These are phyloP conservation scores for Neurospora cerealis DNA, from an alignment of 495 filamentous ascomycete genomes.

Conservation along the genomic window DNA sequence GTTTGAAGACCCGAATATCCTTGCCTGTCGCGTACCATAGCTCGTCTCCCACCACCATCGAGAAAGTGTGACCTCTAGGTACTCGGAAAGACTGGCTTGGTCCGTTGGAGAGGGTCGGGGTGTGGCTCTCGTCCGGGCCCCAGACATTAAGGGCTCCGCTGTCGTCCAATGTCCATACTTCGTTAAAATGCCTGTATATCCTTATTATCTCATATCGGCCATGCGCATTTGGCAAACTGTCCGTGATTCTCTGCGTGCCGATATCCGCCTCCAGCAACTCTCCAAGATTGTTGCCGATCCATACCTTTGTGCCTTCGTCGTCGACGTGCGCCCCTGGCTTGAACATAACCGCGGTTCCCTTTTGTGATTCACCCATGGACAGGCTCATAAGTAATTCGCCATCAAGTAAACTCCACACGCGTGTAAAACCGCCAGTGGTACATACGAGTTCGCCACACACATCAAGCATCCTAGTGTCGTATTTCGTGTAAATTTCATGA, in stretches of 20 bases:
- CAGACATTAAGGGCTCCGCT: constrained; percentile 81
- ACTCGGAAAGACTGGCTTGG: constrained; percentile 57
- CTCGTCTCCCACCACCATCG: constrained; percentile 66
- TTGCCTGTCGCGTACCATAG: constrained; percentile 88
- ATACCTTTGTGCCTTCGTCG: constrained; percentile 75
- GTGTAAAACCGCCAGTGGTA: constrained; percentile 72
- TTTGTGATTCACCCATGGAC: constrained; percentile 67
- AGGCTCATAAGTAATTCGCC: constrained; percentile 75
- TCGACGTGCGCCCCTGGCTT: constrained; percentile 64
- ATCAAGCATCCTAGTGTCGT: constrained; percentile 73
- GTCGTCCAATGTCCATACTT: constrained; percentile 93
- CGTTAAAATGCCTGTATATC: constrained; percentile 75
- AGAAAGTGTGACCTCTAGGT: constrained; percentile 75
- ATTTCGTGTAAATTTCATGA: constrained; percentile 71
- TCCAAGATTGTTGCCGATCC: constrained; percentile 81
- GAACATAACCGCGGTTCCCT: constrained; percentile 71
- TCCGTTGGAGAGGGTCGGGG: constrained; percentile 59
- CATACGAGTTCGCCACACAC: constrained; percentile 82
- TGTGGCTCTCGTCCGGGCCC: constrained; percentile 66
- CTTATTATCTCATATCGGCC: constrained; percentile 73
- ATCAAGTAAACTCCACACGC: constrained; percentile 75
- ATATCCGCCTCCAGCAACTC: constrained; percentile 87
- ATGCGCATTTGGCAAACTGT: constrained; percentile 60
- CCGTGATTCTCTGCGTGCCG: constrained; percentile 51
- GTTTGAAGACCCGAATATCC: constrained; percentile 75